These are phyloP conservation scores for Rickenella mellea DNA, from an alignment of 768 basidiomycete species.

Conservation along the genomic window DNA sequence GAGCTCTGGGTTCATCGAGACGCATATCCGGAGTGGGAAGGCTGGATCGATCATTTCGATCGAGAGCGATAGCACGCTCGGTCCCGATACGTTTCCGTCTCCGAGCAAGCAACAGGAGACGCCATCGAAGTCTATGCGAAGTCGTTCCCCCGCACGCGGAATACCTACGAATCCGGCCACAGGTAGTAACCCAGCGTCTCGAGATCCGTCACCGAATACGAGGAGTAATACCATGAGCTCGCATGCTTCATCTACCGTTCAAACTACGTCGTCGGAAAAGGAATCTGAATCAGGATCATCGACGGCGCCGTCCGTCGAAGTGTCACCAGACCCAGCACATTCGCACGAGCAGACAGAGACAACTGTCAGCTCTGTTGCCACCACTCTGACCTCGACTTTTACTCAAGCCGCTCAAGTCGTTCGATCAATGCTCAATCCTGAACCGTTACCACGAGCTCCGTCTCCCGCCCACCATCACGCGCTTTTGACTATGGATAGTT, in stretches of 20 bases:
- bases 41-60: conserved; percentile 30
- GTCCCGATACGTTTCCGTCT: background rate
- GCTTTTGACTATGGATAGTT: conserved; percentile 28
- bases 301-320: too few relatives aligned
- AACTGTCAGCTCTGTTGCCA: conserved; percentile 20
- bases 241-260: background rate
- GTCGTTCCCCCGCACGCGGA: background rate
- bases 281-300: too few relatives aligned
- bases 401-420: conserved; percentile 49
- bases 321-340: too few relatives aligned
- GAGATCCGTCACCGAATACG: too few relatives aligned
- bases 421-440: conserved; percentile 41
- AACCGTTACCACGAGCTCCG: conserved; percentile 20
- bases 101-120: too few relatives aligned
- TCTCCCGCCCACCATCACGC: conserved; percentile 38
- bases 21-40: conserved; percentile 24
- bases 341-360: background rate
- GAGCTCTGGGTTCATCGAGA: conserved; percentile 11
- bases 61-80: conserved; percentile 30
- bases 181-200: background rate
- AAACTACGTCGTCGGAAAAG: background rate
- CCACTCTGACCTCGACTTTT: conserved; percentile 41
- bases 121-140: background rate
- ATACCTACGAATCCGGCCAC: background rate
- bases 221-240: too few relatives aligned